Percentiles rank a stretch among this genome's conserved stretches.
phyloP scores from a whole-genome alignment of 2,329 filamentous ascomycete species.

The Laburnicola sp. region DNA sequence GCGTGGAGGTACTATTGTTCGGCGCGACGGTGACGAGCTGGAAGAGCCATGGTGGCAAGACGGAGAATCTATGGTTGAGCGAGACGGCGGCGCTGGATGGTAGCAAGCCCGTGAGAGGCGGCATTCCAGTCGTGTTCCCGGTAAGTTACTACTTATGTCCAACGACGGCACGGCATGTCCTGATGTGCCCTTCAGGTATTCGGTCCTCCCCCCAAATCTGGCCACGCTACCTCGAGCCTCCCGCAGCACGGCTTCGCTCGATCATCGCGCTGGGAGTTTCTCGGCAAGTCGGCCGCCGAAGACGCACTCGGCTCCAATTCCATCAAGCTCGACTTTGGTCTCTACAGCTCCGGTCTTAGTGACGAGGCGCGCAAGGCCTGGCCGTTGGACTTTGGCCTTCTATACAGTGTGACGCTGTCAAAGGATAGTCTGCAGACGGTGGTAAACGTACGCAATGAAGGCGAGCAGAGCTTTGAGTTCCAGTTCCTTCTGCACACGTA shows the following conservation, averaged over 20 bases:
- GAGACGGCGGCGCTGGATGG: conserved; percentile 81
- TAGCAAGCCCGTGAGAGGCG: conserved; percentile 84
- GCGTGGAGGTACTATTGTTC: conserved; percentile 80
- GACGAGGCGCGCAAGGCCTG: conserved; percentile 72
- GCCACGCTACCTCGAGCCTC: conserved; percentile 75
- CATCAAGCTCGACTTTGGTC: conserved; percentile 94
- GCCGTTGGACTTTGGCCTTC: conserved; percentile 84
- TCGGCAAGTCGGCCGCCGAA: conserved; percentile 82
- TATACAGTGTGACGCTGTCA: conserved; percentile 88
- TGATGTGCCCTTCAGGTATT: conserved; percentile 66
- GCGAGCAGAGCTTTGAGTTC: conserved; percentile 80
- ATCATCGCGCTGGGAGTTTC: conserved; percentile 86
- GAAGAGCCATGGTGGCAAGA: conserved; percentile 74
- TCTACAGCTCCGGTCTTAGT: conserved; percentile 72
- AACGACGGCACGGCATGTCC: neutral
- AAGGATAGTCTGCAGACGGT: conserved; percentile 75
- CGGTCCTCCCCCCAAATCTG: conserved; percentile 71
- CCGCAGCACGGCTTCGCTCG: conserved; percentile 96
- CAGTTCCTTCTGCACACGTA: conserved; percentile 93
- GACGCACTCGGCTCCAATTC: conserved; percentile 54
- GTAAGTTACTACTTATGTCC: conserved; percentile 55
- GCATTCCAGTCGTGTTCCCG: conserved; percentile 90
- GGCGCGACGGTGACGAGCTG: conserved; percentile 92
- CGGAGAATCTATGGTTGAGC: conserved; percentile 85
- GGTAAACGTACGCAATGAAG: conserved; percentile 87